Percentiles rank a stretch among this genome's conserved stretches.
Evolutionary conservation across 1,284 basidiomycete genomes (phyloP).

Genomic region (Trichosporon sp.): DNA sequence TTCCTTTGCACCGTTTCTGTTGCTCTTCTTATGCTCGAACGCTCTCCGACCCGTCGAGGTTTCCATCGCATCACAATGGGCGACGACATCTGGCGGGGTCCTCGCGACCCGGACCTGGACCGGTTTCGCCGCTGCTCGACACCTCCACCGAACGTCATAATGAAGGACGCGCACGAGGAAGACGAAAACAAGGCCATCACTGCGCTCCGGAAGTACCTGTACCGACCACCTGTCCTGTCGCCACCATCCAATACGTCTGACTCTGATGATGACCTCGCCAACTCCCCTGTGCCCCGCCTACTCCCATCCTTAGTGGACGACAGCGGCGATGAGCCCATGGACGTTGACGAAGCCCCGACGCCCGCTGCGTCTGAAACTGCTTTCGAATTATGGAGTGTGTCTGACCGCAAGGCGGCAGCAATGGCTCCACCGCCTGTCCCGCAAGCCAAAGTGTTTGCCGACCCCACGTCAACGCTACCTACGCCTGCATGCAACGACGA

Average conservation of each 20-base stretch:
- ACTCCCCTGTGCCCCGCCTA: background rate
- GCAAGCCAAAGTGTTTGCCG: background rate
- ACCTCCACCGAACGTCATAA: background rate
- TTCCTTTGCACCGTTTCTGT: background rate
- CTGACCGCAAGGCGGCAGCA: background rate
- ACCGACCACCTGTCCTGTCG: background rate
- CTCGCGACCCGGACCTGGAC: background rate
- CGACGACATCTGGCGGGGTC: background rate
- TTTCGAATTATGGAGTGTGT: background rate
- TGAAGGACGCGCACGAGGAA: slow-evolving; percentile 3
- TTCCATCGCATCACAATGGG: background rate
- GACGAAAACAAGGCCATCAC: background rate
- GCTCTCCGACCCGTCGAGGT: background rate
- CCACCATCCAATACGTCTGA: background rate
- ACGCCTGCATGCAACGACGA: background rate
- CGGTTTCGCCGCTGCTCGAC: background rate
- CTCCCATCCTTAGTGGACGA: background rate
- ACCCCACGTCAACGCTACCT: background rate
- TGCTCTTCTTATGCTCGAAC: background rate
- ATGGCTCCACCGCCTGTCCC: background rate
- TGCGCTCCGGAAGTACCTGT: background rate
- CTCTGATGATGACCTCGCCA: background rate
- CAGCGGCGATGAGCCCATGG: background rate
- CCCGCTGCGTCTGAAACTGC: background rate
- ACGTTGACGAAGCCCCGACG: background rate